A percentile compares a stretch with the other conserved stretches of the same genome.
phyloP scores from a whole-genome alignment of 768 basidiomycete genomes.

The Leccinum ochraceum region DNA sequence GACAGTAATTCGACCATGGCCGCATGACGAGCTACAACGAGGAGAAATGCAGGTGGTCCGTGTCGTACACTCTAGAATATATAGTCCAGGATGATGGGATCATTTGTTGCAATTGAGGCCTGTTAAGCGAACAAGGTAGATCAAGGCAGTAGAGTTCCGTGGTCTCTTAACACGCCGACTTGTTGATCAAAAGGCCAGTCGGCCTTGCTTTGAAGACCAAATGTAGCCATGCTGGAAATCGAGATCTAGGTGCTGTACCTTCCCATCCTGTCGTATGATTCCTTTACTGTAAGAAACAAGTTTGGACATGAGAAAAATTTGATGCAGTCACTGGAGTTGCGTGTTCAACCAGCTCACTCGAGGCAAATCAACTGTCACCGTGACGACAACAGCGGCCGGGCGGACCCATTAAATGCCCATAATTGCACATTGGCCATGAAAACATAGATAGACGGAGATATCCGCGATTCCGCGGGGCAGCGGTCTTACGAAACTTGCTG shows the following conservation, averaged over 20 bases:
- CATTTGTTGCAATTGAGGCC: neutral
- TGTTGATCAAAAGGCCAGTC: neutral
- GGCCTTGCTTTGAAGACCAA: neutral
- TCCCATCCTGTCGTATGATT: neutral
- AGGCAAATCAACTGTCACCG: neutral
- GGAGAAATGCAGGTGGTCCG: neutral
- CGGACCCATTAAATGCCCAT: too few relatives aligned
- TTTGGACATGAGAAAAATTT: too few relatives aligned
- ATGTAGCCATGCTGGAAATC: neutral
- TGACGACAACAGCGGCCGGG: neutral
- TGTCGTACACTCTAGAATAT: neutral
- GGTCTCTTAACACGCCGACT: neutral
- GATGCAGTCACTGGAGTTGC: too few relatives aligned
- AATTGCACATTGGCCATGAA: too few relatives aligned
- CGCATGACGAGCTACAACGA: slow-evolving; percentile 6
- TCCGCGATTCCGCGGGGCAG: too few relatives aligned
- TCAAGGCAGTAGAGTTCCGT: neutral
- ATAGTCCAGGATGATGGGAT: neutral
- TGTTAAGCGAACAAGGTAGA: neutral
- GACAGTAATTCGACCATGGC: neutral
- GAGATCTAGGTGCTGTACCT: neutral
- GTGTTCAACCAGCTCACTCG: neutral
- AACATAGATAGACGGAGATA: too few relatives aligned
- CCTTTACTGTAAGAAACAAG: neutral
- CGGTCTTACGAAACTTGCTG: too few relatives aligned